Percentiles rank a stretch among this genome's conserved stretches.
Evolutionary conservation across 2,329 filamentous ascomycete genomes (phyloP).

Genomic region (Hymenoscyphus fraxineus): DNA sequence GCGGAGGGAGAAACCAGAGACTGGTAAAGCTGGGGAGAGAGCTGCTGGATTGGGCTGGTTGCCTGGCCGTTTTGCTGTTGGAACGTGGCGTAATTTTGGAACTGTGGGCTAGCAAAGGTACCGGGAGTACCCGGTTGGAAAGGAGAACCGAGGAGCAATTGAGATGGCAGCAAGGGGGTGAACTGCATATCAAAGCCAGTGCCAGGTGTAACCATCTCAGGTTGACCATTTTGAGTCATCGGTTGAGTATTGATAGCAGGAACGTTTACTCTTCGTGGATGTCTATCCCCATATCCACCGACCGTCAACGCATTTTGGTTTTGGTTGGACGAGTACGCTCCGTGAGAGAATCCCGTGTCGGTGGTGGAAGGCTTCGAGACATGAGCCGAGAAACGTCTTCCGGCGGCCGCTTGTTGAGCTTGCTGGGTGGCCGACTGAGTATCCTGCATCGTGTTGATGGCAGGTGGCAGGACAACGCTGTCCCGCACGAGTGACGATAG

Average conservation of each 20-base stretch:
- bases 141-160: conserved; percentile 89
- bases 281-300: conserved; percentile 79
- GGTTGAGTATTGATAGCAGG: conserved; percentile 87
- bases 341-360: conserved; percentile 88
- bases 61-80: conserved; percentile 51
- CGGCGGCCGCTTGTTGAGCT: conserved; percentile 51
- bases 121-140: conserved; percentile 94
- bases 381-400: conserved; percentile 62
- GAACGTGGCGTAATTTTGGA: conserved; percentile 78
- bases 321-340: conserved; percentile 82
- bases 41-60: conserved; percentile 70
- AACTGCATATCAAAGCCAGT: conserved; percentile 98
- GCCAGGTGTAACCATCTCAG: conserved; percentile 80
- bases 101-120: conserved; percentile 86
- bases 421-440: conserved; percentile 61
- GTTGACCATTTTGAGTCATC: conserved; percentile 50
- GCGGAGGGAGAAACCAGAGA: conserved; percentile 81
- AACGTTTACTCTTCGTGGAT: conserved; percentile 79
- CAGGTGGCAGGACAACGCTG: conserved; percentile 77
- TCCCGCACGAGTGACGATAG: conserved; percentile 75
- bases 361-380: conserved; percentile 78
- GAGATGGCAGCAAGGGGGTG: conserved; percentile 89
- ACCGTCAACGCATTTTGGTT: conserved; percentile 43
- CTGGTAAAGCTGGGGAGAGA: conserved; percentile 82
- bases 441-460: conserved; percentile 89